Evolutionary conservation across 2,329 filamentous ascomycete genomes (phyloP).

Genomic region (Neoarthrinium moseri): DNA sequence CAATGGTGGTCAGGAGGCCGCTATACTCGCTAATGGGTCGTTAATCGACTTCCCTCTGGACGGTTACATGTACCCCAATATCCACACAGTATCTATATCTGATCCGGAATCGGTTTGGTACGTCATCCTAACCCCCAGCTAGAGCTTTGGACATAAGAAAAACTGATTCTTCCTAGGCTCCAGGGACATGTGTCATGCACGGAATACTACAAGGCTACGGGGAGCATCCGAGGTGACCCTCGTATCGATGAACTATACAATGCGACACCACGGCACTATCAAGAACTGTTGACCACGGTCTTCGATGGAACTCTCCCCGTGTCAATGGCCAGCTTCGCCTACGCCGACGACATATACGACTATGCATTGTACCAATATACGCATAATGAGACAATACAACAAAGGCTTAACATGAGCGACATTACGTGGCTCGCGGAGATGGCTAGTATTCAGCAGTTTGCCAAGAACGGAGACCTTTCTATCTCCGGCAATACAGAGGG

Average conservation of each 20-base stretch:
- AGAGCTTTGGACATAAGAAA: too few relatives aligned
- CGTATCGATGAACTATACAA: conserved; percentile 15
- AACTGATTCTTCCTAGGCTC: conserved; percentile 12
- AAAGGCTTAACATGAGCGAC: conserved; percentile 37
- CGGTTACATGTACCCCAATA: conserved; percentile 78
- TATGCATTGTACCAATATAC: conserved; percentile 52
- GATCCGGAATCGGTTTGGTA: conserved; percentile 48
- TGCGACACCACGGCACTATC: conserved; percentile 37
- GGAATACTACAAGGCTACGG: conserved; percentile 14
- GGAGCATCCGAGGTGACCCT: conserved; percentile 10
- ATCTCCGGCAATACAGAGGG: conserved; percentile 46
- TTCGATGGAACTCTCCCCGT: conserved; percentile 37
- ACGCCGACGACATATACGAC: conserved; percentile 55
- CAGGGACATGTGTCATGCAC: conserved; percentile 16
- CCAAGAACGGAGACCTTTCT: conserved; percentile 53
- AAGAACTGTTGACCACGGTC: conserved; percentile 34
- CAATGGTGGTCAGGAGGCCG: conserved; percentile 34
- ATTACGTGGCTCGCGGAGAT: conserved; percentile 58
- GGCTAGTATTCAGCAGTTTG: conserved; percentile 67
- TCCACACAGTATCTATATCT: conserved; percentile 50
- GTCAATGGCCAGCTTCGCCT: conserved; percentile 38
- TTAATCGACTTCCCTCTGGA: conserved; percentile 63
- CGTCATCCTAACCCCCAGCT: too few relatives aligned
- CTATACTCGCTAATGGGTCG: conserved; percentile 60
- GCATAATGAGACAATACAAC: conserved; percentile 45